Base-by-base conservation (phyloP, 108 stramenopile genomes). In the Cyclotella baltica region DNA sequence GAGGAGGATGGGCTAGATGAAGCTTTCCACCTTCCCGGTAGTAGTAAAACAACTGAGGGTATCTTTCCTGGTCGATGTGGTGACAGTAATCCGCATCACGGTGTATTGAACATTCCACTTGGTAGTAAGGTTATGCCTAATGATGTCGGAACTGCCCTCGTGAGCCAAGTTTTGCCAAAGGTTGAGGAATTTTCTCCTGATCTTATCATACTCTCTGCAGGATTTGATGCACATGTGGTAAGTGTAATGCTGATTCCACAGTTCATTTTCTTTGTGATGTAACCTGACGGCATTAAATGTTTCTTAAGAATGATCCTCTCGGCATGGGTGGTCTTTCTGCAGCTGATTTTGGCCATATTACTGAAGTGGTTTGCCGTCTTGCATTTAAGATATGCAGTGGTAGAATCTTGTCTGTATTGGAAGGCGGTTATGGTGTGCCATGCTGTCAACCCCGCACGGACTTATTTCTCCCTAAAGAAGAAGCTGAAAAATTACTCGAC, bases 341-440 rank as follows among this genome's bases (percentile, higher is more conserved):
- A 38, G 83, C 85, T 53, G 96, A 98, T 67, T 97, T 94, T 77
- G 90, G 88, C 20, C 83, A 73, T 34, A 75, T 96, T 0, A 96
- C 98, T 46, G 87, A 94, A 52, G 93, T 96, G 33, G 77, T 90
- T 10, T 92, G 96, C 70, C 84, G 92, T 63, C 84, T 98, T 51
- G 96, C 97, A 5, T 78, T 71, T 57, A 88, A 89, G 30, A 86
- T 84, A 52, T 99, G 98, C 87, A 92, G 92, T 77, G 98, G 98
- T 6, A 88, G 97, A 56, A 78, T 99, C 13, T 73, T 99, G 15
- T 94, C 93, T 64, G 88, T 98, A 13, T 81, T 99, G 27, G 98
- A 99, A 81, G 98, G 98, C 10, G 98, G 98, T n/a, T 99, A 99
- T 77, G 98, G 97, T 19, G 90, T 96, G 48, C 94, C 94, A 19